Evolutionary conservation across 2,329 filamentous ascomycete species (phyloP), one percentile per base, ranked within the genome.

Genomic region (Hansfordia pulvinata): DNA sequence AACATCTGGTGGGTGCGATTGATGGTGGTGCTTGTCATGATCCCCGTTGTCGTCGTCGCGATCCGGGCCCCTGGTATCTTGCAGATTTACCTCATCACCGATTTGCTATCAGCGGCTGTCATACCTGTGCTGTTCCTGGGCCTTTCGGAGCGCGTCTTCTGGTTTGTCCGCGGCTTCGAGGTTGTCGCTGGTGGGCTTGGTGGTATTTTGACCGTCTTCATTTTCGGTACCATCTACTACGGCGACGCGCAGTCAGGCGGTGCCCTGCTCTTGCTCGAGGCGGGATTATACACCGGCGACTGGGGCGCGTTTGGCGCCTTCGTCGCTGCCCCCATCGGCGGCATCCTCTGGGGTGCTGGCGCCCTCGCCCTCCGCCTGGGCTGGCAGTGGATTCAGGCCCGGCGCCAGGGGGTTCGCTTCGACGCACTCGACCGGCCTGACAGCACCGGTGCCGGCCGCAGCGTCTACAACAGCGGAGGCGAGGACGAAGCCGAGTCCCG

Each of bases 291-390:
- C 49, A 69, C 62, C 1, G 63, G 74, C 25, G 81, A 88, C 48
- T 90, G 83, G 83, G 77, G 72, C 35, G 78, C 69, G 2, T 90
- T 90, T 49, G 82, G 81, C 40, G 80, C 81, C 4, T 90, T 88
- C 41, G 75, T 88, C 4, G 79, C 77, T 8, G 81, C 82, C 0
- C 82, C 82, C 0, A 53, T 86, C 3, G 82, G 82, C 2, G 78
- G 78, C 13, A 42, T 88, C 11, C 52, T 86, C 18, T 86, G 76
- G 67, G 78, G 71, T 1, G 63, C 74, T 21, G 65, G 59, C 3
- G 78, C 76, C 5, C 62, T 80, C 19, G 60, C 42, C 10, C 40
- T 74, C 21, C 64, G 82, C 16, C 48, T 86, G 20, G 47, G 52
- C 0, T 64, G 67, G 27, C 69, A 74, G 38, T 83, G 60, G 40